Base-by-base conservation (phyloP, 768 basidiomycete species). In the Psilocybe subaeruginosa region DNA sequence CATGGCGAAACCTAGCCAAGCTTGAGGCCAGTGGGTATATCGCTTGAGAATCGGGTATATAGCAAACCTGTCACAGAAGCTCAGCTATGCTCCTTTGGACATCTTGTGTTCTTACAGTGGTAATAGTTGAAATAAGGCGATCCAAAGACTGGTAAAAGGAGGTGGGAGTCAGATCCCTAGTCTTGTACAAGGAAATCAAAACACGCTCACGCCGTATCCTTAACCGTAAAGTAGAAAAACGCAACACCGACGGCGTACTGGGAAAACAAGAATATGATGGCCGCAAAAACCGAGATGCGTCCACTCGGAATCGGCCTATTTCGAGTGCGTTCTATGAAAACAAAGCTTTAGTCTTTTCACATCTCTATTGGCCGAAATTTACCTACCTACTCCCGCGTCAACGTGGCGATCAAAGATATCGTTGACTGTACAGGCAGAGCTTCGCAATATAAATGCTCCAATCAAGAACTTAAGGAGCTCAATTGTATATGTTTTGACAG, bases 1-100 rank as follows among this genome's bases (percentile, higher is more conserved):
- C 81, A 86, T 84, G 7, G 82, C 81, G 56, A 85, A 73, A 27
- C 85, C 85, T 1, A 87, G 79, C 83, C 83, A 86, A 0, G 84
- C 83, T 65, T 87, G 85, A 0, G 85, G 85, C 85, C 85, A 87
- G 62, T 85, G 72, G 0, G 85, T 86, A 41, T 80, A 70, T 7
- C 85, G 77, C 65, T 87, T 87, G 55, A 86, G 73, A 7, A 86
- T 74, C 11, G 85, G 85, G 68, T 87, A 87, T 43, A 85, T 73
- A 2, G 77, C 76, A 62, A 81, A 82, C 54, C 63, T 64, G 29
- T 47, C 0, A 1, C 65, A 85, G 85, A 85, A 7, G 49, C 83
- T 73, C 2, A 76, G 74, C 61, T 80, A 81, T 58, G 78, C 81
- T 46, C 30, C 50, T 8, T 14, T 8, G 12, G 1, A 11, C 23